These are phyloP conservation scores for Seminavis robusta DNA, from an alignment of 108 stramenopile species.

Conservation along the genomic window DNA sequence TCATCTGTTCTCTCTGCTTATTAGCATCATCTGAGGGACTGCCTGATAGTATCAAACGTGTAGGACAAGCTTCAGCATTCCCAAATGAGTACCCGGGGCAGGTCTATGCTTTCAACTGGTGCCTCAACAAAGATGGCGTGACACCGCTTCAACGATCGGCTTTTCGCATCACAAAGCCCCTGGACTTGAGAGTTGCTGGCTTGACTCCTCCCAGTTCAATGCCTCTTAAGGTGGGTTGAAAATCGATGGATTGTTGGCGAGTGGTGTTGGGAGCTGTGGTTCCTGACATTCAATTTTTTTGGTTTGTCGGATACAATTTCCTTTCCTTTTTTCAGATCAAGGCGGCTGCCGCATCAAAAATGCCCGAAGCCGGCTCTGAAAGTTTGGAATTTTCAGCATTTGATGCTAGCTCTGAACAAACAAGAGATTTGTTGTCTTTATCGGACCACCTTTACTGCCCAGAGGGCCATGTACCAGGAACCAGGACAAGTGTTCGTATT, in stretches of 20 bases:
- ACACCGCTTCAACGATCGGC: conserved; percentile 79
- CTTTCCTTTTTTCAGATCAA: conserved; percentile 19
- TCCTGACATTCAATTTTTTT: background rate
- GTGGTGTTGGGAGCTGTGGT: background rate
- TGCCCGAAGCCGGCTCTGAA: conserved; percentile 81
- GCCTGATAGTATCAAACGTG: conserved; percentile 62
- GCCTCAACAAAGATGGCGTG: conserved; percentile 82
- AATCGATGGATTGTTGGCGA: background rate
- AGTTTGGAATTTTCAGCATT: conserved; percentile 70
- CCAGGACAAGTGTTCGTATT: conserved; percentile 67
- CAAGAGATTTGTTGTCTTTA: conserved; percentile 61
- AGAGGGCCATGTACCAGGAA: conserved; percentile 81
- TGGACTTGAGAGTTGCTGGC: conserved; percentile 80
- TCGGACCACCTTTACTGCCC: conserved; percentile 74
- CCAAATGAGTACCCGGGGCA: conserved; percentile 87
- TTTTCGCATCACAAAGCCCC: conserved; percentile 84
- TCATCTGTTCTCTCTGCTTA: background rate
- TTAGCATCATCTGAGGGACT: no score
- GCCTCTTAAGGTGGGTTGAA: conserved; percentile 58
- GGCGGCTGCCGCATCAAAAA: conserved; percentile 27
- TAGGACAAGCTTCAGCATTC: conserved; percentile 55
- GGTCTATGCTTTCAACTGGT: conserved; percentile 88
- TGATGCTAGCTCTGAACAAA: conserved; percentile 63
- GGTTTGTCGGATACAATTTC: background rate
- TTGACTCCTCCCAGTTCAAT: conserved; percentile 46